Evolutionary conservation across 1,139 yeast genomes (phyloP).

Genomic region (Candida glucosophila): DNA sequence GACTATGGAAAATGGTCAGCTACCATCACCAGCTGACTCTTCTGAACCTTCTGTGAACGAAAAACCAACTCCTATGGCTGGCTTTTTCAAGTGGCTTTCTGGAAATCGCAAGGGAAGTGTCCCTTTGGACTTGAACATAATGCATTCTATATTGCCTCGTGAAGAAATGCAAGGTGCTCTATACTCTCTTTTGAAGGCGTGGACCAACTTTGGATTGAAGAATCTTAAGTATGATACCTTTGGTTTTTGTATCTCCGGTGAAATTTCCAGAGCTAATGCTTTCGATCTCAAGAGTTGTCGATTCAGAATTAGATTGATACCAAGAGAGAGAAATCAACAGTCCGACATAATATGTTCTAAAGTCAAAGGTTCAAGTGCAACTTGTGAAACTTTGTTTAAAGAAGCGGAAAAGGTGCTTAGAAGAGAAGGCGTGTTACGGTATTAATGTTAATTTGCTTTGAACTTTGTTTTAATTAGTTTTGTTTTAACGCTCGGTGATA

Average conservation of each 20-base stretch:
- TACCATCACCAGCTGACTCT: constrained; percentile 34
- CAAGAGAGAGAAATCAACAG: constrained; percentile 31
- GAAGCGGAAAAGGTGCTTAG: constrained; percentile 40
- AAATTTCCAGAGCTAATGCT: constrained; percentile 52
- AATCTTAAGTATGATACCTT: constrained; percentile 41
- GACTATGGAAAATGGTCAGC: constrained; percentile 18
- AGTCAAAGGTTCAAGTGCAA: constrained; percentile 36
- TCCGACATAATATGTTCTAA: constrained; percentile 40
- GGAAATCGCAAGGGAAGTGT: constrained; percentile 13
- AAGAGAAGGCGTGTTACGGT: constrained; percentile 39
- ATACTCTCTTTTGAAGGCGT: constrained; percentile 51
- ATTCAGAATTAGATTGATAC: constrained; percentile 46
- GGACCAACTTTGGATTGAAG: constrained; percentile 66
- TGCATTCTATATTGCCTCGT: constrained; percentile 37
- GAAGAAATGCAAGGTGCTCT: constrained; percentile 60
- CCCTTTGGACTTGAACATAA: constrained; percentile 26
- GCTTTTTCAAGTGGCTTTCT: constrained; percentile 40
- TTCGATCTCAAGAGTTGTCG: constrained; percentile 57
- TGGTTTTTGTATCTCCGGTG: constrained; percentile 44
- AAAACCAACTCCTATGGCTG: constrained; percentile 17
- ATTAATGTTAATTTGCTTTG: too few species aligned
- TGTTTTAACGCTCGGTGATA: too few species aligned
- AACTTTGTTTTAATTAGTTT: too few species aligned
- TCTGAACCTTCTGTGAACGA: constrained; percentile 25
- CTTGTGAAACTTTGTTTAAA: constrained; percentile 35